Base-by-base conservation (phyloP, 352 stramenopile species). In the Blastocystis sp. region DNA sequence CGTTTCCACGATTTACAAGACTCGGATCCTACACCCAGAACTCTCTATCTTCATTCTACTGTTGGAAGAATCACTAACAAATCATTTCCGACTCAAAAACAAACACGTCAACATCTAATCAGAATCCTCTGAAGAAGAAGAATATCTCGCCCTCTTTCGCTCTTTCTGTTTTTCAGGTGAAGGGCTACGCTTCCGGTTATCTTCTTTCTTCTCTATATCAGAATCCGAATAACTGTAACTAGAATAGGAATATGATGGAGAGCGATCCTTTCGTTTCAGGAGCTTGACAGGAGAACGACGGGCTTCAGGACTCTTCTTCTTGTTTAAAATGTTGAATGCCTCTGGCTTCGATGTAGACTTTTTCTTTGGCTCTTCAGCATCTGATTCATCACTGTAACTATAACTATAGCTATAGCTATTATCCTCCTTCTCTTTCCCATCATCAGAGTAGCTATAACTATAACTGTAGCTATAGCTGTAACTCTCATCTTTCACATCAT, bases 361-460 rank as follows among this genome's bases (percentile, higher is more conserved):
- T 39, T 57, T 57, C 39, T 46, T 46, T 46, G 39, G 9, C 51
- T 49, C 32, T 19, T 75, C 29, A n/a, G 7, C 4, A n/a, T 42
- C 14, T 21, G 27, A 1, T 3, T 78, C 66, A 7, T 78, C 66
- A 37, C 19, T 37, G 7, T 49, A 75, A 37, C 19, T 35, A 58
- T 78, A 54, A 37, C 66, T 78, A 51, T 78, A 78, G n/a, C 66
- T 78, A 39, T 78, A 78, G 58, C 66, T 78, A 19, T 54, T 43
- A 19, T 46, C 43, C 12, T n/a, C n/a, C 19, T 56, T 51, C 21
- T 24, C 37, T 46, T 39, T 43, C 21, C 43, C 43, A 27, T 78
- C 39, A 59, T 78, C 66, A 32, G 37, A 37, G 16, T 63, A 35
- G 56, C 12, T 35, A 21, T 57, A 78, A 39, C 32, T 56, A 32